Conservation (phyloP, 495 filamentous ascomycete species). For the Hypomontagnella monticulosa region DNA sequence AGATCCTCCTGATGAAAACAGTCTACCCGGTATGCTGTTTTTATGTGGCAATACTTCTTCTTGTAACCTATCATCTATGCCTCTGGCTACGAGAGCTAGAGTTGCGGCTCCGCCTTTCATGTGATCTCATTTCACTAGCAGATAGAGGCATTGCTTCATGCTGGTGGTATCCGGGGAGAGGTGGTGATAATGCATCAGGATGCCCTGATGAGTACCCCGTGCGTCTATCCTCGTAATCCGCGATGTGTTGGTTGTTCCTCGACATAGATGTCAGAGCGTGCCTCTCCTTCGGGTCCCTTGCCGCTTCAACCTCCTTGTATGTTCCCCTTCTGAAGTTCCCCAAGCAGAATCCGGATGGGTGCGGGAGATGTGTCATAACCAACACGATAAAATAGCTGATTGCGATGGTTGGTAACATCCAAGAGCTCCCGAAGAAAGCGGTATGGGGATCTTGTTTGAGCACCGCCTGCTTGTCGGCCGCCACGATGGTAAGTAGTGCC, state of each 20-base stretch:
- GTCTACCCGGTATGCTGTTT: neutral
- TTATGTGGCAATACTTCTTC: neutral
- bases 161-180: slow-evolving; percentile 13
- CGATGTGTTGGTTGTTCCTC: slow-evolving; percentile 8
- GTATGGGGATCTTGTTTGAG: slow-evolving; percentile 2
- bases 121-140: neutral
- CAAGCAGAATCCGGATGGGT: slow-evolving; percentile 42
- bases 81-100: neutral
- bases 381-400: slow-evolving; percentile 49
- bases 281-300: slow-evolving; percentile 2
- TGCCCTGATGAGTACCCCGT: slow-evolving; percentile 12
- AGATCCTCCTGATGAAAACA: slow-evolving; percentile 6
- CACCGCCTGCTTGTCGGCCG: slow-evolving; percentile 36
- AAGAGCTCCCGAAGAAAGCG: slow-evolving; percentile 43
- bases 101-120: slow-evolving; percentile 11
- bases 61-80: neutral
- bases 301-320: slow-evolving; percentile 17
- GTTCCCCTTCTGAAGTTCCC: slow-evolving; percentile 27
- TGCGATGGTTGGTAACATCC: slow-evolving; percentile 53
- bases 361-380: slow-evolving; percentile 48
- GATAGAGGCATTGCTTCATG: neutral
- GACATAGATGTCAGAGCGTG: neutral
- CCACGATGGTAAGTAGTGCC: slow-evolving; percentile 44
- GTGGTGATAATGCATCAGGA: slow-evolving; percentile 7
- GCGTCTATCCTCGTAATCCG: slow-evolving; percentile 28